phyloP scores from a whole-genome alignment of 78 protist species.

The Emiliania huxleyi region DNA sequence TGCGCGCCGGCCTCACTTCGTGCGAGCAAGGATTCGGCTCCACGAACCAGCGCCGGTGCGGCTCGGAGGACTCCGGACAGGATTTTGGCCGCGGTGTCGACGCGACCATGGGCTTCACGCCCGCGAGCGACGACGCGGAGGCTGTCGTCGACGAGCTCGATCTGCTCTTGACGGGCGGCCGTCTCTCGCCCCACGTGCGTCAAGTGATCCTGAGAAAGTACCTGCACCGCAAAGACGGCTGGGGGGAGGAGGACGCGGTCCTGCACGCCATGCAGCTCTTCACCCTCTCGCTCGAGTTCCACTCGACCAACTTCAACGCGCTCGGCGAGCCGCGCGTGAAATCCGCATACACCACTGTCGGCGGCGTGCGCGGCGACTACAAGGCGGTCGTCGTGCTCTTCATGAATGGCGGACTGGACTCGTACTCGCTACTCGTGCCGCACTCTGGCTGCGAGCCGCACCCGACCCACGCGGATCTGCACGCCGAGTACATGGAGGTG shows the following conservation, averaged over 20 bases:
- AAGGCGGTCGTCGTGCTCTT: not conserved
- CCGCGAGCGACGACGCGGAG: not conserved
- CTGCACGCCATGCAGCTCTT: not conserved
- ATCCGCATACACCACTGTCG: too few species aligned
- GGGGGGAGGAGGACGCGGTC: not conserved
- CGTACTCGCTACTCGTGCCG: conserved; percentile 6
- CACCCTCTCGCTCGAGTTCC: not conserved
- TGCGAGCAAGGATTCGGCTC: conserved; percentile 16
- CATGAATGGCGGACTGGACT: not conserved
- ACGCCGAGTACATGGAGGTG: not conserved
- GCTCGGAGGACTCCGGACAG: not conserved
- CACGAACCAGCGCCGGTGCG: not conserved
- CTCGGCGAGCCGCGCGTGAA: not conserved
- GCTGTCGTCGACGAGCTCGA: not conserved
- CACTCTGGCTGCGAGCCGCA: not conserved
- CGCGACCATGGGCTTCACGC: not conserved
- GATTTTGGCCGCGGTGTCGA: not conserved
- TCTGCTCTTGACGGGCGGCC: conserved; percentile 11
- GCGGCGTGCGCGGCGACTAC: not conserved
- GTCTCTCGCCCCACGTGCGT: not conserved
- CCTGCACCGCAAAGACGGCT: not conserved
- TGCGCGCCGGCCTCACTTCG: not conserved
- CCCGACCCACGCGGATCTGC: not conserved
- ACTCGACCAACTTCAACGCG: not conserved
- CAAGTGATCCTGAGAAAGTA: not conserved